Conservation (phyloP, 2,329 filamentous ascomycete genomes). For the Dothideomycetes sp. region DNA sequence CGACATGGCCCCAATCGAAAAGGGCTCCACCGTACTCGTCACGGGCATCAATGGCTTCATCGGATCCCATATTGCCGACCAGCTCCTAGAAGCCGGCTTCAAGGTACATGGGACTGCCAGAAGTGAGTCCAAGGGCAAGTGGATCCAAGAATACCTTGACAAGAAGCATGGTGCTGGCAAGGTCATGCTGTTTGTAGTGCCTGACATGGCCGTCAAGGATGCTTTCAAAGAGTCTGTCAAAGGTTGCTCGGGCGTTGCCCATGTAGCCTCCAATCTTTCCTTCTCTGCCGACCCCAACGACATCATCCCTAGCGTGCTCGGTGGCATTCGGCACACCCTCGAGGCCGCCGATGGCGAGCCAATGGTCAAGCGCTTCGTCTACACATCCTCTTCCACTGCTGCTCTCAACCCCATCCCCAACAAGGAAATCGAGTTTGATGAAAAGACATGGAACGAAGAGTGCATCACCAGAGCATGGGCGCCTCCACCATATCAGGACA, state of each 20-base stretch:
- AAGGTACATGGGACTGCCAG: constrained; percentile 19
- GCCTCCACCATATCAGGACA: constrained; percentile 19
- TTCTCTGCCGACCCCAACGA: constrained; percentile 30
- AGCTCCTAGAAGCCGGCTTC: constrained; percentile 17
- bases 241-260: constrained; percentile 32
- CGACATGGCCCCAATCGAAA: constrained; percentile 12
- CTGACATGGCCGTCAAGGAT: constrained; percentile 25
- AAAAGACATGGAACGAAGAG: constrained; percentile 27
- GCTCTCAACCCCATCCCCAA: constrained; percentile 23
- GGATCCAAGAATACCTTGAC: constrained; percentile 14
- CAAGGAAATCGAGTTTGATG: constrained; percentile 23
- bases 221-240: constrained; percentile 30
- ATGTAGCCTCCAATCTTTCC: constrained; percentile 32
- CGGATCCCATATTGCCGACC: constrained; percentile 18
- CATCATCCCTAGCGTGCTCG: constrained; percentile 30
- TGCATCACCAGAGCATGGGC: constrained; percentile 23
- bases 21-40: constrained; percentile 17
- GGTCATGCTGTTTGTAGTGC: constrained; percentile 29
- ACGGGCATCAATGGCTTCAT: constrained; percentile 19
- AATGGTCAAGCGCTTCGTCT: constrained; percentile 32
- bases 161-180: constrained; percentile 15
- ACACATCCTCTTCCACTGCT: constrained; percentile 30
- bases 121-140: constrained; percentile 15
- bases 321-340: constrained; percentile 27
- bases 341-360: constrained; percentile 29